Evolutionary conservation across 148 eudicot species (phyloP), one percentile per base, ranked within the genome.

Genomic region (Beta vulgaris): DNA sequence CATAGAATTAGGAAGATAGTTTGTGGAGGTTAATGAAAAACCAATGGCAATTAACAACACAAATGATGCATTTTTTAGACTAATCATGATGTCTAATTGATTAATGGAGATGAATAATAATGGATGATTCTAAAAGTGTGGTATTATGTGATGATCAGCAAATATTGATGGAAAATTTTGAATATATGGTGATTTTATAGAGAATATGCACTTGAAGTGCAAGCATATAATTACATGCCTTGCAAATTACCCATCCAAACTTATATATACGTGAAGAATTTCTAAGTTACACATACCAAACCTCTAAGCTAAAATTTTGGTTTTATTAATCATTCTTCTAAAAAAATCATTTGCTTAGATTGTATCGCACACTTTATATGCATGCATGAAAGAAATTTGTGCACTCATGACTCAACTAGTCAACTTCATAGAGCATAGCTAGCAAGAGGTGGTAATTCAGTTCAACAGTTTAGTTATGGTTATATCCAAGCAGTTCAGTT

Each of bases 151-250:
- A 36, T 21, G 42, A 1, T n/a, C 42, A 62, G 35, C 37, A 23
- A 69, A 63, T 34, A 70, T 68, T 60, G 68, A 65, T 40, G 73
- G 34, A 40, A 54, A 58, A 29, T 58, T 32, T 51, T 26, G 32
- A 28, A 31, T 21, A 44, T 28, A 31, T 58, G 34, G 23, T 61
- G 26, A 55, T 39, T 71, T 67, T 36, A 71, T 59, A 8, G 25
- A 69, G 44, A 55, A n/a, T n/a, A n/a, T 60, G 88, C 83, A 76
- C 87, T 90, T 92, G 88, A 88, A 91, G 92, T 89, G 76, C 26
- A 91, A 87, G 97, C 81, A 75, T 79, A 69, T 67, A 73, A 65
- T 86, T 73, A 76, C 85, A 83, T 93, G 90, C 74, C 98, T 91
- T 93, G 82, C 85, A 93, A 87, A 91, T 73, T 80, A 93, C 90